Evolutionary conservation across 2,329 filamentous ascomycete genomes (phyloP), one percentile per base, ranked within the genome.

Genomic region (Keithomyces neogunnii): DNA sequence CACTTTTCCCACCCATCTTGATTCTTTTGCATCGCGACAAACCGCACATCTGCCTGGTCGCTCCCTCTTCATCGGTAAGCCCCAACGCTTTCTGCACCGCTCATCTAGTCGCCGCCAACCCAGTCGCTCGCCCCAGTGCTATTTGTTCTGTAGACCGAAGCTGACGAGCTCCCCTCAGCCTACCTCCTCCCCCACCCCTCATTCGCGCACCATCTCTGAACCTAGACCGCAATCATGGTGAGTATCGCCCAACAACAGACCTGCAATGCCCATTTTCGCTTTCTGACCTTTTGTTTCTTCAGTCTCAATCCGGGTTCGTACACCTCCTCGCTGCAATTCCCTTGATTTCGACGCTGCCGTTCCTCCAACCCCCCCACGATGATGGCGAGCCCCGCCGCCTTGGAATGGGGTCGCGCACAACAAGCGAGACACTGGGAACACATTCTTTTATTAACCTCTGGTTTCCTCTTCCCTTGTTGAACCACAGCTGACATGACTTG

Each of bases 281-380:
- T 35, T 30, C 4, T 13, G 8, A 33, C 35, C 49, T 33, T 52
- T 48, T 54, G 19, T 47, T 29, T 3, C 33, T 29, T 3, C 53
- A 85, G 81, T 84, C 81, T 82, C 78, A 83, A 79, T 84, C 81
- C 69, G 81, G 81, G 81, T 85, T 74, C 69, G 78, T 81, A 30
- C 9, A 26, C 30, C 6, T 13, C 28, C 28, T 44, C 28, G 40
- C 9, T 44, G n/a, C 26, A 44, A 4, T 30, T 30, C 10, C 8
- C 7, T 44, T 44, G 28, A 26, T 30, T 44, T 29, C 8, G 28
- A 29, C 10, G 7, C 11, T 30, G 40, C 28, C 4, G 40, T 13
- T 44, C n/a, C 40, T 13, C 3, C 38, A 4, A 35, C 53, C 52
- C 28, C 40, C 2, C 10, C 30, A 30, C 30, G 28, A 30, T 19